Evolutionary conservation across 2,329 filamentous ascomycete genomes (phyloP), one percentile per base, ranked within the genome.

Genomic region (Phialophora expanda): DNA sequence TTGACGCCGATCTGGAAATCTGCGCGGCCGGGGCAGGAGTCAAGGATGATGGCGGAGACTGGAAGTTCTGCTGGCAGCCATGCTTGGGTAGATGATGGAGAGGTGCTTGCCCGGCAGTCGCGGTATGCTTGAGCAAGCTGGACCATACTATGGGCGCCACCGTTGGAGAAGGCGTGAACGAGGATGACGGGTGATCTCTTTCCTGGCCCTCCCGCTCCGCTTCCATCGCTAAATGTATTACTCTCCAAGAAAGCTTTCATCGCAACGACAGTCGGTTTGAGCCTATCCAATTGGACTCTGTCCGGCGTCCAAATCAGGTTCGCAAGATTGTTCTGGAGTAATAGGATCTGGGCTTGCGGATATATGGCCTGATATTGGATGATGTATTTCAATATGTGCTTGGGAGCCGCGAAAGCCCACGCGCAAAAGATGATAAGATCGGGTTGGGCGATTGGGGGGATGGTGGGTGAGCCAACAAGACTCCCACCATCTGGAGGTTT

Each of bases 111-210:
- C 20, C 26, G 48, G 20, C 50, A 22, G 61, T 54, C 65, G 51
- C 20, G 62, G 55, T 60, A 80, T 22, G 75, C 70, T 32, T 73
- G 66, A 63, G 79, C 79, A 22, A 83, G 70, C 48, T 77, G 75
- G 38, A 74, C 73, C n/a, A 82, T 77, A 38, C 78, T 78, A 57
- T 77, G 76, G 26, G 79, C 75, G 59, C 84, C 84, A 58, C 83
- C 84, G 68, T 86, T 85, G 46, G 83, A 85, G 71, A 85, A 85
- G 38, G 79, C 65, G 68, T 85, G 84, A 12, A 83, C 72, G 4
- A 85, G 76, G n/a, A 85, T 74, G 20, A n/a, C 41, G 4, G 62
- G 56, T 12, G 28, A 14, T 38, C 38, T 64, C 8, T 5, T 22
- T 28, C 14, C 50, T 28, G 9, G n/a, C 14, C 12, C 7, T 53